phyloP scores from a whole-genome alignment of 176 grass and related monocot species.

The Musa troglodytarum region DNA sequence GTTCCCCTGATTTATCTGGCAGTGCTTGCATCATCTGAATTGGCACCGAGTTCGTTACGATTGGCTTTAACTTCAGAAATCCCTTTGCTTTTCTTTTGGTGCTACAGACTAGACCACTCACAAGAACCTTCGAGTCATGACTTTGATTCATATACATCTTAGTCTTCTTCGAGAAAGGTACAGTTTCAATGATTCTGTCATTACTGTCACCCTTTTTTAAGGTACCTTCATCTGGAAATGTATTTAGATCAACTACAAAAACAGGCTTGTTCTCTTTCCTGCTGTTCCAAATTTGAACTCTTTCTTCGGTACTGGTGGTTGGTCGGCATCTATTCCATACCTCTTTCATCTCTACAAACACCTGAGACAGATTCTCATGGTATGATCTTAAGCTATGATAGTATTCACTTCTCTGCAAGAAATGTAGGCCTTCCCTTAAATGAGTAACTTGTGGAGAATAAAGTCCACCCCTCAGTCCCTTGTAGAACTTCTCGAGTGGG shows the following conservation, averaged over 20 bases:
- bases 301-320: slow-evolving; percentile 26
- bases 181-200: slow-evolving; percentile 14
- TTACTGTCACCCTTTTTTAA: slow-evolving; percentile 11
- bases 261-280: slow-evolving; percentile 27
- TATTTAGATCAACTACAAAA: slow-evolving; percentile 33
- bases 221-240: slow-evolving; percentile 34
- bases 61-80: slow-evolving; percentile 27
- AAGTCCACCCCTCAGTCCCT: slow-evolving; percentile 49
- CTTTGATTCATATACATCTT: slow-evolving; percentile 23
- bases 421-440: slow-evolving; percentile 41
- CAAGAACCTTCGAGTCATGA: slow-evolving; percentile 9
- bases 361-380: slow-evolving; percentile 43
- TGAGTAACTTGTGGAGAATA: slow-evolving; percentile 65
- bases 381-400: slow-evolving; percentile 59
- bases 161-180: slow-evolving; percentile 28
- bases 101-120: slow-evolving; percentile 6
- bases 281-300: slow-evolving; percentile 37
- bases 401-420: slow-evolving; percentile 47
- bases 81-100: slow-evolving; percentile 35
- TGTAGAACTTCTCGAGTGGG: slow-evolving; percentile 41
- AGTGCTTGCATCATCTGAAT: slow-evolving; percentile 20
- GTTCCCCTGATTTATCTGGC: slow-evolving; percentile 3
- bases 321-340: slow-evolving; percentile 26
- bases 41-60: slow-evolving; percentile 26
- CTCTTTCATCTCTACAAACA: slow-evolving; percentile 41